These are phyloP conservation scores for Raffaelea arxii DNA, from an alignment of 2,329 filamentous ascomycete species.

Conservation along the genomic window DNA sequence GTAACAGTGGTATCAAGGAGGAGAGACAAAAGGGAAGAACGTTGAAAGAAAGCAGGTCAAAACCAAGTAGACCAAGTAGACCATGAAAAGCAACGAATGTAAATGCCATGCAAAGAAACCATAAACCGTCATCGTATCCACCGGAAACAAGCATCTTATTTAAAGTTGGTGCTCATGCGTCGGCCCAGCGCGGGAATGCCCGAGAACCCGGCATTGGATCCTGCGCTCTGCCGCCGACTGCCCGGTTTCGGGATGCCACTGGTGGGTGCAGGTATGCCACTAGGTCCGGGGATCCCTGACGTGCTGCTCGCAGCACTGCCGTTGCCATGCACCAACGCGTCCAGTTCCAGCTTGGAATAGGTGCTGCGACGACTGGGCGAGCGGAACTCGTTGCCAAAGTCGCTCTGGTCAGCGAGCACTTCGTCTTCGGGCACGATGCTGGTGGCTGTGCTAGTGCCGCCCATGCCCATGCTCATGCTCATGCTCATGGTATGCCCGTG, in stretches of 20 bases:
- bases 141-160: too few species aligned
- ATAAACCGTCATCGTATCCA: too few species aligned
- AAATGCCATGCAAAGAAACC: too few species aligned
- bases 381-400: slow-evolving; percentile 28
- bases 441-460: too few species aligned
- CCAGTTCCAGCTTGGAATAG: slow-evolving; percentile 38
- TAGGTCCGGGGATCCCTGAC: slow-evolving; percentile 22
- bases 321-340: slow-evolving; percentile 21
- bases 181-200: slow-evolving; percentile 4
- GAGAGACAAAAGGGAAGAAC: slow-evolving; percentile 1
- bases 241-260: slow-evolving; percentile 19
- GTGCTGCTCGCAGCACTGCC: slow-evolving; percentile 22
- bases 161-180: slow-evolving; percentile 23
- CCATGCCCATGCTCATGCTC: slow-evolving; percentile 36
- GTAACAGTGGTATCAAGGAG: slow-evolving; percentile 4
- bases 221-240: slow-evolving; percentile 22
- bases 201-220: slow-evolving; percentile 5
- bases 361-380: slow-evolving; percentile 48
- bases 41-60: not conserved
- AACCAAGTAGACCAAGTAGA: not conserved
- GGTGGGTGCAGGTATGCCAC: slow-evolving; percentile 35
- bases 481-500: slow-evolving; percentile 50
- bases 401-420: slow-evolving; percentile 28
- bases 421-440: slow-evolving; percentile 44
- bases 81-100: not conserved